Base-by-base conservation (phyloP, 306 rosid genomes). In the Rosa persica region DNA sequence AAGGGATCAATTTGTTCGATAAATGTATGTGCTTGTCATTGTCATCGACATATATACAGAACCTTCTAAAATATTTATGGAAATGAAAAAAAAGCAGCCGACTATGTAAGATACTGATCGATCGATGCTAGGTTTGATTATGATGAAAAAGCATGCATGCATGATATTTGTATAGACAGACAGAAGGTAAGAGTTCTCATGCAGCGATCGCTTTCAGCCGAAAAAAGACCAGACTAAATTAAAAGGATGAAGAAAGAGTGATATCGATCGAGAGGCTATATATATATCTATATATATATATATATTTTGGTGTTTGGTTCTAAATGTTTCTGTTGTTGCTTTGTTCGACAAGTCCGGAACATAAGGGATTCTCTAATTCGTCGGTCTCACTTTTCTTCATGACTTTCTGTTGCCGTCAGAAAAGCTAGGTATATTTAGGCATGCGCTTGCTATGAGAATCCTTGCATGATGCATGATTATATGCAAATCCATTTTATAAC, bases 181-280 rank as follows among this genome's bases (percentile, higher is more conserved):
- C 65, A 58, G 65, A 58, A 58, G 65, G 65, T 25, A 23, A 19
- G 8, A 8, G 34, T 48, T 1, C 54, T 13, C 54, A n/a, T 43
- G 27, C 40, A 57, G 16, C 77, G 16, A 42, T 58, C 69, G 39
- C 49, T 58, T 42, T 74, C 69, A 74, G 78, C 70, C 78, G 70
- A 42, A 74, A 58, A 58, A 74, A 74, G 78, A 74, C 4, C n/a
- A 39, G 36, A 51, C 15, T 55, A 1, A 39, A 25, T 11, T 19
- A 25, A 57, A 12, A 47, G 40, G 61, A 16, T 0, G 62, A 49
- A 15, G 17, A 15, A 27, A 8, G 12, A 2, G 6, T 23, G 16
- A 5, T 10, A 13, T 61, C n/a, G 43, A 62, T 62, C 38, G 42
- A 62, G 43, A n/a, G 62, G 27, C 3, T 30, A 30, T 42, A 42